Evolutionary conservation across 2,329 filamentous ascomycete species (phyloP).

Genomic region (Xylariomycetidae sp.): DNA sequence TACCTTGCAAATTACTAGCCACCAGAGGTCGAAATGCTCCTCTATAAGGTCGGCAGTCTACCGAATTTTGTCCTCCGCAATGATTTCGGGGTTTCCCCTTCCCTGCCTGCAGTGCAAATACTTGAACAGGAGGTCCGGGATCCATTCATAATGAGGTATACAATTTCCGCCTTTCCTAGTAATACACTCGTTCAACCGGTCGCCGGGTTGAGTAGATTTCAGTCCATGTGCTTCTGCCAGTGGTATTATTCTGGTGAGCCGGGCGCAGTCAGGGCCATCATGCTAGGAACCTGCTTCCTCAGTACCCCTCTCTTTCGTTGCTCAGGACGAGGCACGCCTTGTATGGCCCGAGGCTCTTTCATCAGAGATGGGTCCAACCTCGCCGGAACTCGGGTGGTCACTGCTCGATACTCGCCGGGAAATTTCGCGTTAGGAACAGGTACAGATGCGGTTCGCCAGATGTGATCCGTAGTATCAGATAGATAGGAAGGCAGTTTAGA

Average conservation of each 20-base stretch:
- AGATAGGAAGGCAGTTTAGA: constrained; percentile 56
- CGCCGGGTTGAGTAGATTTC: too few species aligned
- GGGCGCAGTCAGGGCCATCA: constrained; percentile 25
- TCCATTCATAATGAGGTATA: too few species aligned
- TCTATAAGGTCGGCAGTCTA: too few species aligned
- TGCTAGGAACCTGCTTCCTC: constrained; percentile 50
- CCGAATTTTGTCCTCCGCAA: too few species aligned
- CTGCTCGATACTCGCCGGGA: constrained; percentile 56
- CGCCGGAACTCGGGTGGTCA: constrained; percentile 66
- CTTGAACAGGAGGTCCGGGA: too few species aligned
- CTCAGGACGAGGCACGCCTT: constrained; percentile 70
- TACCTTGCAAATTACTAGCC: too few species aligned
- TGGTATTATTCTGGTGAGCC: constrained; percentile 22
- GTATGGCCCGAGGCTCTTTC: constrained; percentile 86
- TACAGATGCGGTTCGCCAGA: constrained; percentile 68
- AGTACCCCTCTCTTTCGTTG: constrained; percentile 45
- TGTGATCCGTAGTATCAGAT: constrained; percentile 69
- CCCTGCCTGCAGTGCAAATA: too few species aligned
- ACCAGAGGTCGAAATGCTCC: too few species aligned
- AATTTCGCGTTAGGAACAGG: constrained; percentile 59
- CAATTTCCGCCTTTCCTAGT: too few species aligned
- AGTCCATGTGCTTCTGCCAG: too few species aligned
- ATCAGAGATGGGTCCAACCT: constrained; percentile 83
- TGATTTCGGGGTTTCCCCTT: too few species aligned
- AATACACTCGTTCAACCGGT: too few species aligned